Conservation (phyloP, 345 rosid genomes). For the Citrus sp. region DNA sequence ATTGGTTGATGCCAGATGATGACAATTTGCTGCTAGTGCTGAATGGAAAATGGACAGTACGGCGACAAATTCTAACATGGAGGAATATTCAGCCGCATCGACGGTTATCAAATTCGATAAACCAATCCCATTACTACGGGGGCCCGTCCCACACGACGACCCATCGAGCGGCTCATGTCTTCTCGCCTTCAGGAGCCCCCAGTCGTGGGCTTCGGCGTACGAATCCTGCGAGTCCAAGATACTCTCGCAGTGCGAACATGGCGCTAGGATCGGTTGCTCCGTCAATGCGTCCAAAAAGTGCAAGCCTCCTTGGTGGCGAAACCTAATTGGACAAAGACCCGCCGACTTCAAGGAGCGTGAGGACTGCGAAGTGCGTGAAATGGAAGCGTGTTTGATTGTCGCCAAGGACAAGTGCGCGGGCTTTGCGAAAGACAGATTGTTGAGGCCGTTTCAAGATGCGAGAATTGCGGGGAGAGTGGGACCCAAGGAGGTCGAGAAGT, state of each 20-base stretch:
- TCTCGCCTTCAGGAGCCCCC: conserved; percentile 62
- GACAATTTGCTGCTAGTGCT: too few species aligned
- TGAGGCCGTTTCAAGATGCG: conserved; percentile 55
- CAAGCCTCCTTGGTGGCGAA: conserved; percentile 79
- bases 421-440: conserved; percentile 61
- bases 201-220: conserved; percentile 62
- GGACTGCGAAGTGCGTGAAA: conserved; percentile 72
- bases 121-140: conserved; percentile 70
- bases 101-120: conserved; percentile 49
- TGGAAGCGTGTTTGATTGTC: conserved; percentile 54
- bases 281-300: conserved; percentile 68
- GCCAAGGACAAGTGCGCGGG: conserved; percentile 63
- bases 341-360: conserved; percentile 58
- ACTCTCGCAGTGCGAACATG: conserved; percentile 68
- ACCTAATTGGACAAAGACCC: conserved; percentile 27
- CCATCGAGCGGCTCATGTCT: conserved; percentile 43
- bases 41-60: not conserved
- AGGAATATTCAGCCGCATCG: conserved; percentile 61
- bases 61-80: conserved; percentile 1
- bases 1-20: too few species aligned
- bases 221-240: conserved; percentile 42
- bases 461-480: conserved; percentile 41
- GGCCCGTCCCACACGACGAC: conserved; percentile 43
- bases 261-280: conserved; percentile 83
- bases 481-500: conserved; percentile 25